Conservation (phyloP, 2,329 filamentous ascomycete genomes). For the Plenodomus biglobosus region DNA sequence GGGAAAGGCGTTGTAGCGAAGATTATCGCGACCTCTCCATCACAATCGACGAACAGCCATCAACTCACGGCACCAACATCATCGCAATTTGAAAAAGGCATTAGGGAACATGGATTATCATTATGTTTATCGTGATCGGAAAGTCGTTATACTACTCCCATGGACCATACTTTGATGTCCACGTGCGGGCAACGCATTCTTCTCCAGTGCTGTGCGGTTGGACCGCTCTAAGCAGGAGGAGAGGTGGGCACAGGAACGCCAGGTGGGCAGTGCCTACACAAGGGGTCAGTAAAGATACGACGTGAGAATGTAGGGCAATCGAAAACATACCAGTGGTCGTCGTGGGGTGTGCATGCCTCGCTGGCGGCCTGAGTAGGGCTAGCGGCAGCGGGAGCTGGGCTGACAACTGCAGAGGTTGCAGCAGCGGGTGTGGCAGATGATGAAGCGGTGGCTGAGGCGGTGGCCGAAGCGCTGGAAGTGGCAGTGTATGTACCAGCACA, state of each 20-base stretch:
- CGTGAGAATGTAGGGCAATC: neutral
- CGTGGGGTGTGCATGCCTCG: conserved; percentile 24
- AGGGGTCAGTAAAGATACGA: neutral
- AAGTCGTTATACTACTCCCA: no score
- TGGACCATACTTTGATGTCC: no score
- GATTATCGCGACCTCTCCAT: no score
- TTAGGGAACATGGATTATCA: no score
- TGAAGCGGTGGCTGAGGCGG: conserved; percentile 3
- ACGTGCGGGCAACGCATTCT: neutral
- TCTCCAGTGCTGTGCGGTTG: neutral
- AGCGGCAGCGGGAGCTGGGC: conserved; percentile 4
- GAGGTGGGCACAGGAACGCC: conserved; percentile 27
- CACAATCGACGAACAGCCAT: no score
- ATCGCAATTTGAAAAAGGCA: no score
- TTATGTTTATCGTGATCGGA: no score
- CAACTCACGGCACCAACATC: no score
- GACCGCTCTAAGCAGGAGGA: conserved; percentile 9
- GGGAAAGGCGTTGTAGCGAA: no score
- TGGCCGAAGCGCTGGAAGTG: conserved; percentile 4
- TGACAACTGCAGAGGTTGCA: conserved; percentile 2
- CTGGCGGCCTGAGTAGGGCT: conserved; percentile 1
- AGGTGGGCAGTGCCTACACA: conserved; percentile 24
- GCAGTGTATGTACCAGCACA: conserved; percentile 54
- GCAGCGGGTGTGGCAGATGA: conserved; percentile 8
- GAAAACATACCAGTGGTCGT: conserved; percentile 24